A percentile compares a stretch with the other conserved stretches of the same genome.
phyloP scores from a whole-genome alignment of 257 asterid genomes.

The Penstemon barbatus region DNA sequence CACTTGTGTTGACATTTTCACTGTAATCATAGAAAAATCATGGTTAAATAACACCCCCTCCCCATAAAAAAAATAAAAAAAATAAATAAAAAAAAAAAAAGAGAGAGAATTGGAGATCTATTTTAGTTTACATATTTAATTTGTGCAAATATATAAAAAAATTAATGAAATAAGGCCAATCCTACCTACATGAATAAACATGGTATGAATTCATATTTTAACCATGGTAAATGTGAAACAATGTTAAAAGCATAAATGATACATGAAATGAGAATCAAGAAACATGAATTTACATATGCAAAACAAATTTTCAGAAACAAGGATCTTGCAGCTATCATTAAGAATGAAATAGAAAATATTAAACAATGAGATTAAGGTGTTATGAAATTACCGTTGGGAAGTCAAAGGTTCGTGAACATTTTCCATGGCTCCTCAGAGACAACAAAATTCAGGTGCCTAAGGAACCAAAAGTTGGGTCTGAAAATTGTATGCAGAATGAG shows the following conservation, averaged over 20 bases:
- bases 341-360: not conserved
- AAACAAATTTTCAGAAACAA: not conserved
- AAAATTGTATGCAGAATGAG: not conserved
- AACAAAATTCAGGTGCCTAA: not conserved
- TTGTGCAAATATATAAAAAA: too few species aligned
- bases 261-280: not conserved
- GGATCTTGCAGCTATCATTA: not conserved
- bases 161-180: too few species aligned
- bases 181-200: too few species aligned
- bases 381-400: not conserved
- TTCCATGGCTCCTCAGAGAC: constrained; percentile 5
- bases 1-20: constrained; percentile 47
- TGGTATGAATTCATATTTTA: too few species aligned
- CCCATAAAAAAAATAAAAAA: too few species aligned
- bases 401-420: not conserved
- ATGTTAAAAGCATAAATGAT: too few species aligned
- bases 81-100: too few species aligned
- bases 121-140: too few species aligned
- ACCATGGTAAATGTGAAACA: too few species aligned
- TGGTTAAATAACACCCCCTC: too few species aligned
- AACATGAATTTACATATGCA: not conserved
- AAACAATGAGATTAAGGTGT: not conserved
- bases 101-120: too few species aligned
- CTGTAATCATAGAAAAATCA: constrained; percentile 18
- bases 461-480: not conserved